Percentiles rank a stretch among this genome's conserved stretches.
phyloP scores from a whole-genome alignment of 2,329 filamentous ascomycete genomes.

The Fusarium sublunatum region DNA sequence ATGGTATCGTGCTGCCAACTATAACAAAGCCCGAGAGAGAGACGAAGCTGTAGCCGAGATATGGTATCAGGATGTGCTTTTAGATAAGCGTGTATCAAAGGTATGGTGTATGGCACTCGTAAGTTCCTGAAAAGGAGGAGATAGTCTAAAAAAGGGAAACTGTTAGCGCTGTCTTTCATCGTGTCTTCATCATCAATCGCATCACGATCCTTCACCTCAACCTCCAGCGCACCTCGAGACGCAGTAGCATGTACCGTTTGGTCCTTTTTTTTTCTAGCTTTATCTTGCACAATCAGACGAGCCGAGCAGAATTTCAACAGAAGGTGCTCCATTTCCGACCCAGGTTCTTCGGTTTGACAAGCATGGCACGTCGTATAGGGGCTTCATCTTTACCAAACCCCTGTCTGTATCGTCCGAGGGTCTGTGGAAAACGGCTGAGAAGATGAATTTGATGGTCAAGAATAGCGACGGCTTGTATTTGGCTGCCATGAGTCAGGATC shows the following conservation, averaged over 20 bases:
- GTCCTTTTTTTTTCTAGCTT: conserved; percentile 49
- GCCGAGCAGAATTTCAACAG: too few relatives aligned
- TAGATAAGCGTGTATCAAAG: neutral
- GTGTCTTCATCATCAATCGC: conserved; percentile 47
- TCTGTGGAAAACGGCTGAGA: conserved; percentile 31
- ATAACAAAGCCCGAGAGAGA: conserved; percentile 1
- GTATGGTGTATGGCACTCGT: neutral
- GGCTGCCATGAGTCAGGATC: conserved; percentile 33
- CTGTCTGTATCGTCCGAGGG: conserved; percentile 42
- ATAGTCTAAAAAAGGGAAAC: neutral
- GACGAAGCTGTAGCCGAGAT: conserved; percentile 12
- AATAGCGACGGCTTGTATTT: conserved; percentile 28
- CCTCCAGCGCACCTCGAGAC: conserved; percentile 50
- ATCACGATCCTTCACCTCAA: conserved; percentile 46
- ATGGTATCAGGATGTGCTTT: neutral
- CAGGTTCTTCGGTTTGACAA: conserved; percentile 49
- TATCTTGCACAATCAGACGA: too few relatives aligned
- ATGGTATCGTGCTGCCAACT: conserved; percentile 57
- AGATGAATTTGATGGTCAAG: conserved; percentile 5
- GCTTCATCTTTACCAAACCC: conserved; percentile 47
- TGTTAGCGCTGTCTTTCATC: neutral
- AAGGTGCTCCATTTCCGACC: too few relatives aligned
- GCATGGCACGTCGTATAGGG: conserved; percentile 57
- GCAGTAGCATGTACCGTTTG: conserved; percentile 55
- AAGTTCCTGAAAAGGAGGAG: neutral